phyloP scores from a whole-genome alignment of 805 yeast species.

The Myxozyma melibiosi region DNA sequence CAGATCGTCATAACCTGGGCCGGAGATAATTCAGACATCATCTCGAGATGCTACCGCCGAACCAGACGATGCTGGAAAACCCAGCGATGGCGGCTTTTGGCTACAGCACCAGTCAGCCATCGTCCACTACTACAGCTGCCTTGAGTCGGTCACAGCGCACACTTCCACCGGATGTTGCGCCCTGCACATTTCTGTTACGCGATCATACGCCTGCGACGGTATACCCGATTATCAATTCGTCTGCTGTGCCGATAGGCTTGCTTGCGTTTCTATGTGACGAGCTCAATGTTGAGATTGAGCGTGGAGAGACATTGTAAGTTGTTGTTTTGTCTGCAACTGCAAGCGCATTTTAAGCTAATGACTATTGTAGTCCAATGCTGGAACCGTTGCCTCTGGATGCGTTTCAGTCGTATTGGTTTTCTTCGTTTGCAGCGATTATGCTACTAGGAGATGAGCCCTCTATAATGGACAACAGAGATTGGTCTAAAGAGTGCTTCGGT shows the following conservation, averaged over 20 bases:
- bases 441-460: slow-evolving; percentile 72
- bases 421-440: slow-evolving; percentile 76
- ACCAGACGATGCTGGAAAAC: slow-evolving; percentile 20
- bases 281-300: slow-evolving; percentile 85
- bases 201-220: slow-evolving; percentile 94
- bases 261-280: slow-evolving; percentile 85
- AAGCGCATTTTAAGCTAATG: background rate
- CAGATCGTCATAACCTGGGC: too few relatives aligned
- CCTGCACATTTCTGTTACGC: slow-evolving; percentile 75
- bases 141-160: slow-evolving; percentile 1
- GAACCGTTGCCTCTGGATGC: slow-evolving; percentile 75
- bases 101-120: slow-evolving; percentile 12
- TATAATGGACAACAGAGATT: slow-evolving; percentile 58
- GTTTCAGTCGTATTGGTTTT: slow-evolving; percentile 86
- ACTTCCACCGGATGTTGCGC: slow-evolving; percentile 46
- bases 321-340: background rate
- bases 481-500: slow-evolving; percentile 94
- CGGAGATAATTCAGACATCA: too few relatives aligned
- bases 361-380: slow-evolving; percentile 58
- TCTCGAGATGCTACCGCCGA: slow-evolving; percentile 10
- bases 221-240: slow-evolving; percentile 73
- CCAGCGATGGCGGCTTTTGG: slow-evolving; percentile 32
- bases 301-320: slow-evolving; percentile 70
- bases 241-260: slow-evolving; percentile 74
- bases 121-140: background rate